Evolutionary conservation across 2,329 filamentous ascomycete species (phyloP).

Genomic region (Botryotinia calthae): DNA sequence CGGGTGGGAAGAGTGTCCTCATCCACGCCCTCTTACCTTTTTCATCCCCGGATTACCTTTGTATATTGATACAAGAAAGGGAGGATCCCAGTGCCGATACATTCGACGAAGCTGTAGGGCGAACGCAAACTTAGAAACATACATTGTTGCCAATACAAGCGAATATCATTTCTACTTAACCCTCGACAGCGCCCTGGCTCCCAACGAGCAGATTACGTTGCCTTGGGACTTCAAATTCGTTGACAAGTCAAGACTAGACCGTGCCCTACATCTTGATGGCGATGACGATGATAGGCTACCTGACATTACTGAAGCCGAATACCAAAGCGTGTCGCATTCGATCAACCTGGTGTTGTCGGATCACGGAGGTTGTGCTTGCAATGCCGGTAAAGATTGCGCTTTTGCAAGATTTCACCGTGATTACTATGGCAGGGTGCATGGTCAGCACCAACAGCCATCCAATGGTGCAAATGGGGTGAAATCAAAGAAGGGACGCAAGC

Average conservation of each 20-base stretch:
- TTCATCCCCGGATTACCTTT: constrained; percentile 87
- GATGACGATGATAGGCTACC: constrained; percentile 55
- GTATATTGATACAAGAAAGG: constrained; percentile 86
- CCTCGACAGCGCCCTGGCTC: constrained; percentile 70
- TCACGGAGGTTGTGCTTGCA: constrained; percentile 77
- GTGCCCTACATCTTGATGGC: constrained; percentile 55
- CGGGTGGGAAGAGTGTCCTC: constrained; percentile 64
- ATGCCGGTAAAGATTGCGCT: constrained; percentile 59
- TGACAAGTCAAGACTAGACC: constrained; percentile 54
- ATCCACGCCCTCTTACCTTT: constrained; percentile 72
- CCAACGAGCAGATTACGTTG: constrained; percentile 61
- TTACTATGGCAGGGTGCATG: constrained; percentile 51
- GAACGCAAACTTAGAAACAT: constrained; percentile 81
- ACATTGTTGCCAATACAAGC: constrained; percentile 66
- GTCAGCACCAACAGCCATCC: constrained; percentile 43
- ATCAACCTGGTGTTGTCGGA: constrained; percentile 70
- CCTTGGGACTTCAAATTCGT: constrained; percentile 66
- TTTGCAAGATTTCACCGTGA: constrained; percentile 62
- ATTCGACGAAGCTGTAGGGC: constrained; percentile 89
- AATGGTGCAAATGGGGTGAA: constrained; percentile 38
- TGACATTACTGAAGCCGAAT: constrained; percentile 54
- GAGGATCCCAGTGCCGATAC: constrained; percentile 83
- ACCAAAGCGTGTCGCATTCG: constrained; percentile 60
- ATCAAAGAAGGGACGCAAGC: constrained; percentile 44
- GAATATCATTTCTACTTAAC: constrained; percentile 94